These are phyloP conservation scores for Stagonosporopsis rhizophila DNA, from an alignment of 2,329 filamentous ascomycete species.

Conservation along the genomic window DNA sequence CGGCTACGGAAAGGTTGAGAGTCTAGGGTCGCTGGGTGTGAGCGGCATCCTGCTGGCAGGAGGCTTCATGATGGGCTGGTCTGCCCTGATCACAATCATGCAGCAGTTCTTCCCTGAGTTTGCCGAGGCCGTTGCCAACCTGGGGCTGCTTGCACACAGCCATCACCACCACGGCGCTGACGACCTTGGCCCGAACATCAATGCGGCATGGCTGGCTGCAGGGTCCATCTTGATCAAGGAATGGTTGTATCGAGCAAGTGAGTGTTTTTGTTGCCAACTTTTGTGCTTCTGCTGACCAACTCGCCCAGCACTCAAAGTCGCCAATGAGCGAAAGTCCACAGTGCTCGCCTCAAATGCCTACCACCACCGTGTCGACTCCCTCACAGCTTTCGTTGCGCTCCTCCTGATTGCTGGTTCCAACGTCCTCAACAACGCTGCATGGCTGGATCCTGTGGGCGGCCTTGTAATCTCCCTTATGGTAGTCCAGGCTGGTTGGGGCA, in stretches of 20 bases:
- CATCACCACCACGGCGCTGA: conserved; percentile 70
- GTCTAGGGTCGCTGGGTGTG: conserved; percentile 89
- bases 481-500: conserved; percentile 85
- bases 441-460: conserved; percentile 94
- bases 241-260: conserved; percentile 96
- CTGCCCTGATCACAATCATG: conserved; percentile 65
- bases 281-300: conserved; percentile 30
- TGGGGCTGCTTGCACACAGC: conserved; percentile 58
- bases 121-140: conserved; percentile 51
- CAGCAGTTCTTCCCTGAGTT: conserved; percentile 59
- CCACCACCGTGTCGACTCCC: conserved; percentile 93
- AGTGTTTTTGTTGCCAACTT: conserved; percentile 7
- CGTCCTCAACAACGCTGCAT: conserved; percentile 81
- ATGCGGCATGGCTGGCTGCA: conserved; percentile 91
- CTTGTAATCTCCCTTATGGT: conserved; percentile 93
- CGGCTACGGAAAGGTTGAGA: conserved; percentile 98
- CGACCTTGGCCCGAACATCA: conserved; percentile 77
- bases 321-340: conserved; percentile 90
- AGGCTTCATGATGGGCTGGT: conserved; percentile 86
- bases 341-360: conserved; percentile 95
- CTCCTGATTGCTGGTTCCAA: conserved; percentile 90
- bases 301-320: conserved; percentile 85
- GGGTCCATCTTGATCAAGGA: conserved; percentile 93
- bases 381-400: conserved; percentile 93
- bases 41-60: conserved; percentile 89